Evolutionary conservation across 2,329 filamentous ascomycete species (phyloP).

Genomic region (Fusarium sp.): DNA sequence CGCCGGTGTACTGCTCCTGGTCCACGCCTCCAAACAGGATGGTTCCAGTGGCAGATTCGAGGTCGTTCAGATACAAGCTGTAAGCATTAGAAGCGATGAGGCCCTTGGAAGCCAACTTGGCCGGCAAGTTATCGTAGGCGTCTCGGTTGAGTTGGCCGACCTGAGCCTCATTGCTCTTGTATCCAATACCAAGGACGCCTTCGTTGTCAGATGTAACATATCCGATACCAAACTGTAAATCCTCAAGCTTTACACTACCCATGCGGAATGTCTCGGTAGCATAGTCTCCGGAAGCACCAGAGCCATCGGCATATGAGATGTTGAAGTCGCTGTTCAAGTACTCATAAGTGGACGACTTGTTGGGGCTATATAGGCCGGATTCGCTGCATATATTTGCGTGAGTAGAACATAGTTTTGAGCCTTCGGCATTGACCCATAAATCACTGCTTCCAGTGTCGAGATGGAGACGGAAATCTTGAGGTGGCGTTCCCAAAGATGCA

Average conservation of each 20-base stretch:
- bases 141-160: slow-evolving; percentile 64
- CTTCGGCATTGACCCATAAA: slow-evolving; percentile 74
- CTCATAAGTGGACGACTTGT: slow-evolving; percentile 78
- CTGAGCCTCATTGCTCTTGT: slow-evolving; percentile 80
- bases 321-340: slow-evolving; percentile 83
- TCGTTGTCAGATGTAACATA: slow-evolving; percentile 68
- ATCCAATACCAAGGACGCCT: slow-evolving; percentile 88
- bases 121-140: slow-evolving; percentile 76
- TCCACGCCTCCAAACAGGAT: slow-evolving; percentile 83
- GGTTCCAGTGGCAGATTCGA: slow-evolving; percentile 71
- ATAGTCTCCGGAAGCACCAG: slow-evolving; percentile 81
- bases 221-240: slow-evolving; percentile 78
- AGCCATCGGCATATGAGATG: slow-evolving; percentile 87
- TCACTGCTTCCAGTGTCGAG: slow-evolving; percentile 77
- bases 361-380: slow-evolving; percentile 75
- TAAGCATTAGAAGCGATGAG: slow-evolving; percentile 74
- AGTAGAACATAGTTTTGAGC: slow-evolving; percentile 68
- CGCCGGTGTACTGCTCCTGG: slow-evolving; percentile 69
- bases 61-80: slow-evolving; percentile 80
- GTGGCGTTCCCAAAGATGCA: slow-evolving; percentile 69
- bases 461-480: slow-evolving; percentile 66
- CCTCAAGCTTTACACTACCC: slow-evolving; percentile 61
- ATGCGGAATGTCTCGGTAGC: slow-evolving; percentile 77
- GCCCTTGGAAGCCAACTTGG: slow-evolving; percentile 69
- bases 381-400: slow-evolving; percentile 62